Evolutionary conservation across 2,329 filamentous ascomycete species (phyloP), one percentile per base, ranked within the genome.

Genomic region (Botryotinia narcissicola): DNA sequence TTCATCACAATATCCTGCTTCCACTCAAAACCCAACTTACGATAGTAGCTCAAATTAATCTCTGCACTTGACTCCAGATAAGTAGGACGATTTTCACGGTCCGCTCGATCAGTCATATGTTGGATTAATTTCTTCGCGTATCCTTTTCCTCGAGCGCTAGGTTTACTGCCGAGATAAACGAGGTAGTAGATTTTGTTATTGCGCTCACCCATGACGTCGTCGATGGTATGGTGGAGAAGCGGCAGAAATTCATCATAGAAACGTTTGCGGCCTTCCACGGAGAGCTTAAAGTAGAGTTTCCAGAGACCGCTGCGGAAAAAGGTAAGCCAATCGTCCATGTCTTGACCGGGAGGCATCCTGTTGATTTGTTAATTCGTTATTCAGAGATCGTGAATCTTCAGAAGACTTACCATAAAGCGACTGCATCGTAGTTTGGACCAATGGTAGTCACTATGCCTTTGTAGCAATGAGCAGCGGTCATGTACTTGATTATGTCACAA

Each of bases 171-270:
- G 75, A 97, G 86, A 82, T 95, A 96, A 66, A 94, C 92, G 72
- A 97, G 89, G 81, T 96, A 96, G 87, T 93, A 96, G 80, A 88
- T 90, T 75, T 92, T 85, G 77, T 85, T 81, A 80, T 93, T 91
- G 69, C 89, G 87, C 57, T 87, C 85, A 35, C 91, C 91, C 82
- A 96, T 87, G 75, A 92, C 86, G 75, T 88, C 86, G 75, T 86
- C 84, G 84, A 95, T 95, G 79, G 91, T 91, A 77, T 90, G 84
- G 82, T 93, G 89, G 76, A 96, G 87, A 63, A 94, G 86, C 25
- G 93, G 92, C 66, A 94, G 82, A 82, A 95, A 90, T 82, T 96
- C 93, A 75, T 86, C 83, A 83, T 93, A 94, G 87, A 94, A 94
- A 76, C 93, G 91, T 77, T 85, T 86, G 77, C 87, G 89, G 75